Evolutionary conservation across 208 protist genomes (phyloP).

Genomic region (Cochliopodium minus): DNA sequence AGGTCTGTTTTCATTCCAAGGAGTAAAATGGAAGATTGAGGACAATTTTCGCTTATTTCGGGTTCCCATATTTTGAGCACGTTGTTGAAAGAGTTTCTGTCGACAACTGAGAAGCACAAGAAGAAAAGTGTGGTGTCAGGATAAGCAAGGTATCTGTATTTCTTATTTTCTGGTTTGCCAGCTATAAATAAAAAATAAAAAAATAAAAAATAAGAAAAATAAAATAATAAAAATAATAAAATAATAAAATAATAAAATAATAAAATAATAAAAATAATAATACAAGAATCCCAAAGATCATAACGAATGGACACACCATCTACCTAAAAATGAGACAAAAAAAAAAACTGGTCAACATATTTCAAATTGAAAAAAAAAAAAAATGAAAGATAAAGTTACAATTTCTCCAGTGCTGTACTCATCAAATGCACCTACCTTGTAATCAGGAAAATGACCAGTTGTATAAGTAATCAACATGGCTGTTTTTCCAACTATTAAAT

Average conservation of each 20-base stretch:
- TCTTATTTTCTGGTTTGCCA: constrained; percentile 8
- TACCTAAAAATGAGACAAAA: too few relatives aligned
- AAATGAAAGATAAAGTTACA: too few relatives aligned
- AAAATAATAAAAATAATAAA: too few relatives aligned
- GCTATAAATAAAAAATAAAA: too few relatives aligned
- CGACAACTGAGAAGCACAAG: constrained; percentile 55
- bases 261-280: too few relatives aligned
- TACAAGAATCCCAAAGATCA: too few relatives aligned
- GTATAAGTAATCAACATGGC: constrained; percentile 9
- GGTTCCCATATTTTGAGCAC: constrained; percentile 15
- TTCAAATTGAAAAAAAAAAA: too few relatives aligned
- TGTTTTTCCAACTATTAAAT: constrained; percentile 16
- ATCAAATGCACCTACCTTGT: background rate
- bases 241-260: too few relatives aligned
- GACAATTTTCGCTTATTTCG: constrained; percentile 20
- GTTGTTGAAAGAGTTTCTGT: constrained; percentile 39
- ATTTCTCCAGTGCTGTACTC: constrained; percentile 58
- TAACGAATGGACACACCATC: too few relatives aligned
- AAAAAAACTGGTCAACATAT: too few relatives aligned
- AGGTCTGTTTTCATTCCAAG: constrained; percentile 33
- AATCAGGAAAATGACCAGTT: background rate
- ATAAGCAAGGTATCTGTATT: constrained; percentile 47
- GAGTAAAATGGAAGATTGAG: constrained; percentile 25
- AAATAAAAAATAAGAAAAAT: too few relatives aligned
- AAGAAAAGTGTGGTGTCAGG: constrained; percentile 55